Percentiles rank a stretch among this genome's conserved stretches.
Evolutionary conservation across 208 protist genomes (phyloP).

Genomic region (Porcisia deanei): DNA sequence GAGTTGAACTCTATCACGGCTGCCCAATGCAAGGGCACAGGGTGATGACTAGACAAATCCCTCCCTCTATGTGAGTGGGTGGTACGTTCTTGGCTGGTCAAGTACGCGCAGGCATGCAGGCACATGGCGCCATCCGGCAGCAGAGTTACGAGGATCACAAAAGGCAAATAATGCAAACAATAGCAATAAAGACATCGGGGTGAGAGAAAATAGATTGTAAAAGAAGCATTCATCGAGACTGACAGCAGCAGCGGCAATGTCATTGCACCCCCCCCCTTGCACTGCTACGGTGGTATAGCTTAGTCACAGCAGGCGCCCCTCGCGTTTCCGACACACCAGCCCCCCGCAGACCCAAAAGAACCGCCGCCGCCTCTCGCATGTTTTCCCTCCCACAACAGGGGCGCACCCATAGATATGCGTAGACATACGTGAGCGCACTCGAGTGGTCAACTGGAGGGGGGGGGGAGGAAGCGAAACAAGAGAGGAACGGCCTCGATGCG

Average conservation of each 20-base stretch:
- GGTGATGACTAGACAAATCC: not conserved
- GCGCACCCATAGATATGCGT: not conserved
- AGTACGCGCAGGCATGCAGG: not conserved
- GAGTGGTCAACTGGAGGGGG: not conserved
- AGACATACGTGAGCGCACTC: not conserved
- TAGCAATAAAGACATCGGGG: not conserved
- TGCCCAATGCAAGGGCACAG: not conserved
- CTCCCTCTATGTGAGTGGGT: not conserved
- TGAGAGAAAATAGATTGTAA: not conserved
- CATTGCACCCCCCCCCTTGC: not conserved
- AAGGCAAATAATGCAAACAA: not conserved
- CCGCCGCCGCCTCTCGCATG: not conserved
- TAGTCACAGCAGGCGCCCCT: not conserved
- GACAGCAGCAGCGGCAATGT: not conserved
- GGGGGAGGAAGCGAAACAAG: not conserved
- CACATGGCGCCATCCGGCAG: not conserved
- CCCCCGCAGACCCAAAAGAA: not conserved
- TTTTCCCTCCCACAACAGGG: not conserved
- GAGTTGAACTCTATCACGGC: not conserved
- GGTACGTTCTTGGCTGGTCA: not conserved
- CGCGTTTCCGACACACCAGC: not conserved
- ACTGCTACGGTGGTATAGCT: not conserved
- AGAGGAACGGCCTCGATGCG: not conserved
- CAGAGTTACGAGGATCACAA: not conserved
- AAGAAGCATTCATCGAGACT: not conserved